Conservation (phyloP, 495 filamentous ascomycete genomes). For the Penicillium simplicissimum region DNA sequence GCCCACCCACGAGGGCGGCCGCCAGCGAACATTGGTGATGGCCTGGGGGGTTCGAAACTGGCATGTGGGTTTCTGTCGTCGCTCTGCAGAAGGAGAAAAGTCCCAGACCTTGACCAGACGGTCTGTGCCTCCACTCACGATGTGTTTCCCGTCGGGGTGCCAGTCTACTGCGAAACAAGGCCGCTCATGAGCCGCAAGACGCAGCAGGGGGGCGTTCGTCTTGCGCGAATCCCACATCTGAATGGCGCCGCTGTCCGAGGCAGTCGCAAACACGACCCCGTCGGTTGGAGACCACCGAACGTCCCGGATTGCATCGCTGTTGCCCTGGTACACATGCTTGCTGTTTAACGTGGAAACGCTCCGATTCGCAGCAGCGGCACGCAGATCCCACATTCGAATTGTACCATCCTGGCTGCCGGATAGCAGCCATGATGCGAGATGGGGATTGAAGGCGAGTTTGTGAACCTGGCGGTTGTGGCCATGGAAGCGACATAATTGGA, state of each 20-base stretch:
- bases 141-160: slow-evolving; percentile 92
- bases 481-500: slow-evolving; percentile 75
- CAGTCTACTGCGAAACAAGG: slow-evolving; percentile 84
- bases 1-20: slow-evolving; percentile 74
- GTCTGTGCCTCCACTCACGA: slow-evolving; percentile 82
- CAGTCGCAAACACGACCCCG: slow-evolving; percentile 82
- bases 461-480: slow-evolving; percentile 94
- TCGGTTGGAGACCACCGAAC: slow-evolving; percentile 87
- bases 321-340: slow-evolving; percentile 58
- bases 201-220: slow-evolving; percentile 58
- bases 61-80: slow-evolving; percentile 72
- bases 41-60: slow-evolving; percentile 64
- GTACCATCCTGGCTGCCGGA: slow-evolving; percentile 92
- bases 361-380: slow-evolving; percentile 51
- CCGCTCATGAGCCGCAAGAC: slow-evolving; percentile 82
- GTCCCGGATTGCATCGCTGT: slow-evolving; percentile 79
- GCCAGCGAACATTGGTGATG: slow-evolving; percentile 80
- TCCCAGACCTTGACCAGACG: slow-evolving; percentile 91
- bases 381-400: slow-evolving; percentile 78
- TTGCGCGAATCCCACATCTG: slow-evolving; percentile 71
- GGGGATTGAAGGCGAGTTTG: slow-evolving; percentile 85
- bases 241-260: slow-evolving; percentile 81
- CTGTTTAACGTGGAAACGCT: slow-evolving; percentile 55
- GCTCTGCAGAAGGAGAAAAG: slow-evolving; percentile 71
- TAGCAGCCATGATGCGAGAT: slow-evolving; percentile 70